These are phyloP conservation scores for Hypomyces perniciosus DNA, from an alignment of 2,329 filamentous ascomycete genomes.

Conservation along the genomic window DNA sequence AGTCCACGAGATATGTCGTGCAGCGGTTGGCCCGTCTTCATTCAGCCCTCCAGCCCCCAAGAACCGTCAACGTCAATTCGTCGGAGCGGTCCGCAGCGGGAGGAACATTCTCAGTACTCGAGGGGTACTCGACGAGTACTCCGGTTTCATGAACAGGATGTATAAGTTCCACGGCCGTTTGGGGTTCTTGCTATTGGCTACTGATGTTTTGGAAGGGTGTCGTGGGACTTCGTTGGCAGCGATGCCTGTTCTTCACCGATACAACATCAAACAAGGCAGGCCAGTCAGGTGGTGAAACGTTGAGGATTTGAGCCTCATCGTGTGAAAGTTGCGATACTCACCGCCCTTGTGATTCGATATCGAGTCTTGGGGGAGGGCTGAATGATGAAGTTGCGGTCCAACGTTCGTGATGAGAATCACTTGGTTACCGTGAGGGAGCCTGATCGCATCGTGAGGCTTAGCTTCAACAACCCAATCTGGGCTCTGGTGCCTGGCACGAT, in stretches of 20 bases:
- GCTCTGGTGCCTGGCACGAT: no score
- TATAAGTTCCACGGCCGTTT: background rate
- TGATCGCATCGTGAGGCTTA: no score
- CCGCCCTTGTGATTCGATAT: background rate
- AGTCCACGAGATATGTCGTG: background rate
- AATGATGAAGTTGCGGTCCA: background rate
- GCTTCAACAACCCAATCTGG: no score
- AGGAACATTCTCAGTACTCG: background rate
- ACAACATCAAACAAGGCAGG: background rate
- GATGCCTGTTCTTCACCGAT: constrained; percentile 3
- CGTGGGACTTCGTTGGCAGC: background rate
- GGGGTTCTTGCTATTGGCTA: background rate
- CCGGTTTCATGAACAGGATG: background rate
- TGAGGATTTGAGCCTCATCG: background rate
- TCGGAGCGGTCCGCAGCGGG: background rate
- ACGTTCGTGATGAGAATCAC: background rate
- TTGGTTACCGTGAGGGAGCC: no score
- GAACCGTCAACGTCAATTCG: background rate
- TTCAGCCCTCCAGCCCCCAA: background rate
- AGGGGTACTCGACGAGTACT: background rate
- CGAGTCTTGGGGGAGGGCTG: background rate
- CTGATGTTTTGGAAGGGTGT: background rate
- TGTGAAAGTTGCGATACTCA: background rate
- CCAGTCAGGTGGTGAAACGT: constrained; percentile 7
- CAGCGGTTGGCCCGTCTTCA: background rate